These are phyloP conservation scores for Dendrobium catenatum DNA, from an alignment of 106 monocot genomes.

Conservation along the genomic window DNA sequence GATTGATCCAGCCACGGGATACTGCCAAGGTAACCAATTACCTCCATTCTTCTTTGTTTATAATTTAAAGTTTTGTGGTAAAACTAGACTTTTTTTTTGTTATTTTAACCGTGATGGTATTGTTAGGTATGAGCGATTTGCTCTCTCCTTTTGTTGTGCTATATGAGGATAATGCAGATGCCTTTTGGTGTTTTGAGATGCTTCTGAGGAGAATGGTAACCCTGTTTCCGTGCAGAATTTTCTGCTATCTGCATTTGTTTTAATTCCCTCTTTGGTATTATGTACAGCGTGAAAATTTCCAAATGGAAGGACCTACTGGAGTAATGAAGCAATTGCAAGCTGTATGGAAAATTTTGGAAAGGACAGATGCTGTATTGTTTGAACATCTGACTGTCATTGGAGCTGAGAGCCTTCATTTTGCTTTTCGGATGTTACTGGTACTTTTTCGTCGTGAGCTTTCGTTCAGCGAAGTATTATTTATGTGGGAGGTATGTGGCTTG, in stretches of 20 bases:
- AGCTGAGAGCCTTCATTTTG: constrained; percentile 99
- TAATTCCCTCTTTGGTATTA: neutral
- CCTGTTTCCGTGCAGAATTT: neutral
- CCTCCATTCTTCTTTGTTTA: neutral
- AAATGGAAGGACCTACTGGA: constrained; percentile 92
- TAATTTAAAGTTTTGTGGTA: neutral
- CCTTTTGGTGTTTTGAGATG: constrained; percentile 99
- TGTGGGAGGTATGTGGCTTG: constrained; percentile 89
- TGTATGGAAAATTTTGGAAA: constrained; percentile 92
- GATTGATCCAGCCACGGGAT: constrained; percentile 99
- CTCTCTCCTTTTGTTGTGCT: constrained; percentile 98
- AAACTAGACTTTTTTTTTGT: neutral
- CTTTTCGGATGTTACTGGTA: constrained; percentile 82
- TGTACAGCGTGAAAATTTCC: constrained; percentile 91
- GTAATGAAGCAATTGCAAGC: constrained; percentile 92
- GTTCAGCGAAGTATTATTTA: constrained; percentile 75
- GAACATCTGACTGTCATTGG: constrained; percentile 82
- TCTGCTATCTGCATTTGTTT: neutral
- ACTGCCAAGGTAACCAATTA: constrained; percentile 70
- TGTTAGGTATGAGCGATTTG: constrained; percentile 96
- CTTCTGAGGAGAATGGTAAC: constrained; percentile 90
- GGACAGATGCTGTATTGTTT: constrained; percentile 81
- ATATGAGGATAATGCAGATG: constrained; percentile 97
- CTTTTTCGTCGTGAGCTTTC: constrained; percentile 84
- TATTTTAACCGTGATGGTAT: constrained; percentile 1